A percentile compares a stretch with the other conserved stretches of the same genome.
phyloP scores from a whole-genome alignment of 345 rosid species.

The Geranium rotundifolium region DNA sequence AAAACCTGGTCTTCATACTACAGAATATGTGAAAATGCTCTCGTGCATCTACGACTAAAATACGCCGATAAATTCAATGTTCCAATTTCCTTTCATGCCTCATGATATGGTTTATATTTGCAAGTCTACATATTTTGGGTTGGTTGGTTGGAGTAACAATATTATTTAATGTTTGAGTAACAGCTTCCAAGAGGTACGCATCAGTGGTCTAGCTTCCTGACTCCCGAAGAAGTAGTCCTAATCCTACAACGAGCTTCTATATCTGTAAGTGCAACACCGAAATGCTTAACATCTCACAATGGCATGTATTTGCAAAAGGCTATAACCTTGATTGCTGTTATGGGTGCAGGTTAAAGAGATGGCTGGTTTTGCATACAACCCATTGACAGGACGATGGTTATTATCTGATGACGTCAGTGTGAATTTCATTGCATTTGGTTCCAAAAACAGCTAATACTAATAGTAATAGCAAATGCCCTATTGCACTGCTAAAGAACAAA shows the following conservation, averaged over 20 bases:
- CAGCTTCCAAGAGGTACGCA: constrained; percentile 97
- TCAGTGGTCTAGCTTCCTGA: constrained; percentile 70
- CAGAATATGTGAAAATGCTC: not conserved
- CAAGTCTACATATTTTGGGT: too few species aligned
- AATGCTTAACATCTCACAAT: not conserved
- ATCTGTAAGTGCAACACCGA: constrained; percentile 29
- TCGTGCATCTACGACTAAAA: not conserved
- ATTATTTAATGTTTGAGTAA: not conserved
- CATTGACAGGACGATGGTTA: constrained; percentile 61
- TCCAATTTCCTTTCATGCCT: not conserved
- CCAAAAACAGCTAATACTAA: constrained; percentile 15
- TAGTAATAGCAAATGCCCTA: too few species aligned
- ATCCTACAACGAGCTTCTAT: constrained; percentile 47
- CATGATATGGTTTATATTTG: too few species aligned
- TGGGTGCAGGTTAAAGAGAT: constrained; percentile 59
- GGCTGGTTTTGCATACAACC: constrained; percentile 74
- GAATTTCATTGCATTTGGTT: constrained; percentile 65
- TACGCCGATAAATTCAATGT: too few species aligned
- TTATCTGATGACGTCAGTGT: constrained; percentile 57
- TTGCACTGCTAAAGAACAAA: too few species aligned
- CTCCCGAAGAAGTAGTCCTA: constrained; percentile 67
- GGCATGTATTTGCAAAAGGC: not conserved
- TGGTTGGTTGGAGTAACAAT: too few species aligned
- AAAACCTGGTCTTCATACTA: not conserved
- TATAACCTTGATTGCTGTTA: not conserved